Percentiles rank a stretch among this genome's conserved stretches.
Evolutionary conservation across 257 asterid species (phyloP).

Genomic region (Misopates orontium): DNA sequence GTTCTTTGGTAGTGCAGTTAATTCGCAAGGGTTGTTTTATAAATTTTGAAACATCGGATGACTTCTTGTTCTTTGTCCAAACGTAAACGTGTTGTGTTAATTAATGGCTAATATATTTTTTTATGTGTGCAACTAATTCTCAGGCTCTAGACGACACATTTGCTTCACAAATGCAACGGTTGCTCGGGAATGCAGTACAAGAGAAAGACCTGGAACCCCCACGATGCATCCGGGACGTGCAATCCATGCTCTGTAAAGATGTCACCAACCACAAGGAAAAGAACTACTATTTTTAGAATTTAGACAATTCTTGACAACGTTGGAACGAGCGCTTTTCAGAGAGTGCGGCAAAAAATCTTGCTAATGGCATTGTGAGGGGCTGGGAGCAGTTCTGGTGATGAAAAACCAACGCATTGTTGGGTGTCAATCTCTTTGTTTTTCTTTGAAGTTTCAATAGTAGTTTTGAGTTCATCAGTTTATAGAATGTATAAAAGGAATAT

Average conservation of each 20-base stretch:
- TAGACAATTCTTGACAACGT: neutral
- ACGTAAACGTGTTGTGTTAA: no score
- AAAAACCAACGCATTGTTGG: constrained; percentile 33
- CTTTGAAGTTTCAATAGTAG: no score
- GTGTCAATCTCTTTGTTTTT: no score
- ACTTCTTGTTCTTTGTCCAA: no score
- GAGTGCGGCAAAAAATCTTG: neutral
- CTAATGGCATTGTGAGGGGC: neutral
- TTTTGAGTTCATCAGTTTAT: no score
- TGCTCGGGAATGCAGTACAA: constrained; percentile 74
- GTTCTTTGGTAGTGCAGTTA: no score
- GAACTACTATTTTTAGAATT: constrained; percentile 59
- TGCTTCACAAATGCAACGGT: constrained; percentile 81
- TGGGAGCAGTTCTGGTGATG: neutral
- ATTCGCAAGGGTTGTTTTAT: no score
- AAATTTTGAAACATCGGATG: no score
- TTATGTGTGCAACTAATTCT: neutral
- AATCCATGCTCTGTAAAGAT: constrained; percentile 84
- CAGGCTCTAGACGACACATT: constrained; percentile 83
- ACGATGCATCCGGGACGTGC: constrained; percentile 70
- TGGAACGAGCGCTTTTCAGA: no score
- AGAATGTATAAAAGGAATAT: neutral
- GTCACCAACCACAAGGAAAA: constrained; percentile 59
- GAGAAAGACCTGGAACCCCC: constrained; percentile 86
- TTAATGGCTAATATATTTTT: neutral